Percentiles rank a stretch among this genome's conserved stretches.
These are phyloP conservation scores for Trametes coccinea DNA, from an alignment of 768 basidiomycete species.

Conservation along the genomic window DNA sequence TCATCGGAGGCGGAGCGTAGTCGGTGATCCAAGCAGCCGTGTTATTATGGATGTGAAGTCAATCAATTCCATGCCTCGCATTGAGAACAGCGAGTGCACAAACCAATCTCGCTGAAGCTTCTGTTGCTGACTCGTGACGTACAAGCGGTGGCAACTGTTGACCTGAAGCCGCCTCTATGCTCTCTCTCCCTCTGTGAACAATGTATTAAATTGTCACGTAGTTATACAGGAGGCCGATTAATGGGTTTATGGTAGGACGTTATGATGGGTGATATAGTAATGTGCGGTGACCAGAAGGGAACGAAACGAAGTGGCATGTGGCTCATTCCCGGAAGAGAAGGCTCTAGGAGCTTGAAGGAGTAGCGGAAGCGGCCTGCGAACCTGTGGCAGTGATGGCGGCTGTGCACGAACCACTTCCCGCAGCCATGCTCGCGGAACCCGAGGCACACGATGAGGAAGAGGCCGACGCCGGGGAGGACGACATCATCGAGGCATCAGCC, in stretches of 20 bases:
- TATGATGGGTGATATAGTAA: not conserved
- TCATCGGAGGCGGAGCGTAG: constrained; percentile 42
- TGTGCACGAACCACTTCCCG: not conserved
- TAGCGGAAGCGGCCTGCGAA: not conserved
- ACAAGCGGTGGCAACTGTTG: too few relatives aligned
- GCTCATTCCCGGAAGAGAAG: not conserved
- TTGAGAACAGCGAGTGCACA: too few relatives aligned
- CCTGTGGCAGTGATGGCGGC: not conserved
- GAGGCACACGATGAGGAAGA: not conserved
- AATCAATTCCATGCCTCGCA: too few relatives aligned
- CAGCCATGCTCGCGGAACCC: not conserved
- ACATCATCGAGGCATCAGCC: constrained; percentile 1
- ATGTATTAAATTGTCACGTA: too few relatives aligned
- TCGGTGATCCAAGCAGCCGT: not conserved
- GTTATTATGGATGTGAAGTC: too few relatives aligned
- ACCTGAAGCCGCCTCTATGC: too few relatives aligned
- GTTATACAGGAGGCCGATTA: too few relatives aligned
- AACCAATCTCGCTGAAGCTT: too few relatives aligned
- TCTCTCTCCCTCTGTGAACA: too few relatives aligned
- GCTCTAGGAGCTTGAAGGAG: not conserved
- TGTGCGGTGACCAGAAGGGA: not conserved
- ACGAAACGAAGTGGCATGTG: not conserved
- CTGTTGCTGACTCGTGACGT: too few relatives aligned
- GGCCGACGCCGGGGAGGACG: not conserved
- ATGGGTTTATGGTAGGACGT: too few relatives aligned